phyloP scores from a whole-genome alignment of 768 basidiomycete species.

The Kwoniella sp. region DNA sequence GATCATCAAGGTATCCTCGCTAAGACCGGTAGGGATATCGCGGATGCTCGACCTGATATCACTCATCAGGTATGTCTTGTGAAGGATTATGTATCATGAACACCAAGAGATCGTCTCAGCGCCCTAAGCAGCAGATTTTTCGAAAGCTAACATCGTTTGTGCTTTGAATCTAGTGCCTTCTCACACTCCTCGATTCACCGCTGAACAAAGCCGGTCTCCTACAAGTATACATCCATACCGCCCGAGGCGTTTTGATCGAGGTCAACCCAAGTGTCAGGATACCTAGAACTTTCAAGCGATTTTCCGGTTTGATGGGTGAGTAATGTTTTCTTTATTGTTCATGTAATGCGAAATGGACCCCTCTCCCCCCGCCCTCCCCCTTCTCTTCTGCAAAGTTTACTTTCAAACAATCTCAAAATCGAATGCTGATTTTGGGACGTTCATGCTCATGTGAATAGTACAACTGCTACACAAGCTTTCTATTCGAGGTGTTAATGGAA shows the following conservation, averaged over 20 bases:
- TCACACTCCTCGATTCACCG: constrained; percentile 95
- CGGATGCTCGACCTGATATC: constrained; percentile 98
- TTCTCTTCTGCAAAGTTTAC: too few relatives aligned
- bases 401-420: too few relatives aligned
- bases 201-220: constrained; percentile 95
- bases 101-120: too few relatives aligned
- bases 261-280: constrained; percentile 98
- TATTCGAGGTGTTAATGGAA: constrained; percentile 92
- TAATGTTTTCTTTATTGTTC: constrained; percentile 12
- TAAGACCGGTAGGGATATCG: constrained; percentile 95
- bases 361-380: too few relatives aligned
- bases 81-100: too few relatives aligned
- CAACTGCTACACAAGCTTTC: constrained; percentile 95
- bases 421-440: not conserved
- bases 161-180: constrained; percentile 93
- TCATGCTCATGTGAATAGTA: constrained; percentile 60
- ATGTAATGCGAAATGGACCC: too few relatives aligned
- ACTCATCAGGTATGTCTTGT: constrained; percentile 90
- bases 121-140: too few relatives aligned
- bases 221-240: constrained; percentile 98
- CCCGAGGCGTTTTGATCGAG: constrained; percentile 93
- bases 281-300: constrained; percentile 96
- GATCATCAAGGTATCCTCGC: constrained; percentile 98
- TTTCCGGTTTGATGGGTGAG: constrained; percentile 96
- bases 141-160: too few relatives aligned